Conservation (phyloP, 1,284 basidiomycete genomes). For the Pseudozyma sp. region DNA sequence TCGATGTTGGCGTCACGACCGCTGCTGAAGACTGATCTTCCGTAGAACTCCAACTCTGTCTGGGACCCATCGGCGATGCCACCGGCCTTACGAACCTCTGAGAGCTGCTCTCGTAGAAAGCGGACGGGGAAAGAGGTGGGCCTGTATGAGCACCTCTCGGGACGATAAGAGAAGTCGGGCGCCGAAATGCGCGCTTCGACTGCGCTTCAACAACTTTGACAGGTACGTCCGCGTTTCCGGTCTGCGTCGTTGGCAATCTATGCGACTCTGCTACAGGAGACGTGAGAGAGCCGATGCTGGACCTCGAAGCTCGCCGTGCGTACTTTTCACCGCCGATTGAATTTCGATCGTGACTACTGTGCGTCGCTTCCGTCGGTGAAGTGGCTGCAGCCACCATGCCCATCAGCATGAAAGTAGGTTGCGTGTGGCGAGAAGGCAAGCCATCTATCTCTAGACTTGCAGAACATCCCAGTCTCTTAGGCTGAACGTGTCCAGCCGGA, state of each 20-base stretch:
- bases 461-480: background rate
- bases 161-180: background rate
- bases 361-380: slow-evolving; percentile 18
- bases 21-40: slow-evolving; percentile 19
- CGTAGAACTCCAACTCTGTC: slow-evolving; percentile 26
- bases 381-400: slow-evolving; percentile 26
- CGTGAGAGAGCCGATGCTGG: slow-evolving; percentile 2
- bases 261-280: slow-evolving; percentile 3
- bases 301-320: background rate
- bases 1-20: slow-evolving; percentile 4
- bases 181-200: background rate
- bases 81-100: background rate
- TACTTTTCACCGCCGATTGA: background rate
- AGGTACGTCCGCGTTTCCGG: slow-evolving; percentile 2
- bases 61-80: background rate
- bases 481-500: slow-evolving; percentile 8
- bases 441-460: slow-evolving; percentile 2
- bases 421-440: slow-evolving; percentile 4
- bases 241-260: slow-evolving; percentile 15
- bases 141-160: background rate
- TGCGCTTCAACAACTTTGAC: background rate
- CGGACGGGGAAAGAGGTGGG: slow-evolving; percentile 22
- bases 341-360: slow-evolving; percentile 11
- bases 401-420: slow-evolving; percentile 21
- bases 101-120: slow-evolving; percentile 10